A percentile compares a stretch with the other conserved stretches of the same genome.
Evolutionary conservation across 2,329 filamentous ascomycete species (phyloP).

Genomic region (Penicillium glabrum): DNA sequence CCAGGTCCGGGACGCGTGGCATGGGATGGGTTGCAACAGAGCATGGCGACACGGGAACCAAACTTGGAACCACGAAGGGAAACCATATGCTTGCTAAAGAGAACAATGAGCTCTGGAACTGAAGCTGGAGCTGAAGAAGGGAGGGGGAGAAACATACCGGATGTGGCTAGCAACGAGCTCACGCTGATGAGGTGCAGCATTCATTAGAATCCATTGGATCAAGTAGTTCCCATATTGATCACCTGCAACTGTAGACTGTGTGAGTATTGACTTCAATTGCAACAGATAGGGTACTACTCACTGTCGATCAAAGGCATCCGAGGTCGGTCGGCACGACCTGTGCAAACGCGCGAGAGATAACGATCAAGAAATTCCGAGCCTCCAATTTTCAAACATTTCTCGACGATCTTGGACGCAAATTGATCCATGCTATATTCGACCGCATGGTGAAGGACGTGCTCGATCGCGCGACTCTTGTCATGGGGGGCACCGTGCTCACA

Average conservation of each 20-base stretch:
- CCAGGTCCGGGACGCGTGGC: conserved; percentile 86
- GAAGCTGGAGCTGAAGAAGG: background rate
- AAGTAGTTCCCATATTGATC: conserved; percentile 99
- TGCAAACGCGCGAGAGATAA: conserved; percentile 91
- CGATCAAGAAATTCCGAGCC: conserved; percentile 85
- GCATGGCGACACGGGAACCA: conserved; percentile 96
- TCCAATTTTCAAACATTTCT: conserved; percentile 98
- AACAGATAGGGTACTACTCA: conserved; percentile 38
- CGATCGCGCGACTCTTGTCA: conserved; percentile 89
- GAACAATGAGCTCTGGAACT: background rate
- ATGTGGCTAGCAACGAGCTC: conserved; percentile 93
- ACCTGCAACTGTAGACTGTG: conserved; percentile 64
- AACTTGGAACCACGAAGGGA: conserved; percentile 98
- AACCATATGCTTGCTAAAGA: conserved; percentile 86
- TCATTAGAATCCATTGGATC: conserved; percentile 93
- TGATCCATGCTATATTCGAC: conserved; percentile 99
- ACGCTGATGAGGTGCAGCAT: conserved; percentile 81
- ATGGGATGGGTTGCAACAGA: conserved; percentile 92
- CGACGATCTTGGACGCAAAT: conserved; percentile 97
- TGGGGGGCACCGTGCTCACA: conserved; percentile 92
- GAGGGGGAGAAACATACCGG: conserved; percentile 47
- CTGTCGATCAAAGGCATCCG: conserved; percentile 96
- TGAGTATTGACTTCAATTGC: background rate
- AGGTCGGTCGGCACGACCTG: conserved; percentile 83
- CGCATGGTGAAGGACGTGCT: conserved; percentile 90